Percentiles rank a stretch among this genome's conserved stretches.
These are phyloP conservation scores for Populus ilicifolia DNA, from an alignment of 345 rosid species.

Conservation along the genomic window DNA sequence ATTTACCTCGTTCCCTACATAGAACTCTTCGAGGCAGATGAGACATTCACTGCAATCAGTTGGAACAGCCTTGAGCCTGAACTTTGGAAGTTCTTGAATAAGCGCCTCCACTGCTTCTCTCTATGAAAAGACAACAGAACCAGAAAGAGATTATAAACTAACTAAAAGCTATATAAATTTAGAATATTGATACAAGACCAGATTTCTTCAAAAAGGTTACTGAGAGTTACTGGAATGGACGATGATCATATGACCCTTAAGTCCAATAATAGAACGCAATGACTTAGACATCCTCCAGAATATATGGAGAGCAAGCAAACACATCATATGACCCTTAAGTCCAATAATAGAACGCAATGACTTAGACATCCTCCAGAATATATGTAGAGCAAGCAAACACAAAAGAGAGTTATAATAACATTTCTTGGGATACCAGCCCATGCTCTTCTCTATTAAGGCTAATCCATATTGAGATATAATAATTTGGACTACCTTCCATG, in stretches of 20 bases:
- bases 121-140: conserved; percentile 30
- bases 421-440: background rate
- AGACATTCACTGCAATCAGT: conserved; percentile 98
- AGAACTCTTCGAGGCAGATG: conserved; percentile 95
- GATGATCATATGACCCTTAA: background rate
- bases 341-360: background rate
- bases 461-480: background rate
- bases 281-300: background rate
- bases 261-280: background rate
- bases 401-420: background rate
- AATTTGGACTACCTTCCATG: background rate
- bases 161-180: background rate
- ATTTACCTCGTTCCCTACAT: conserved; percentile 82
- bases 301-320: background rate
- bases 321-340: background rate
- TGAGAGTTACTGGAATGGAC: background rate
- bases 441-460: background rate
- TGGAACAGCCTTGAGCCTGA: conserved; percentile 91
- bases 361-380: background rate
- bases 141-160: background rate
- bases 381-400: background rate
- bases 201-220: background rate
- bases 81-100: conserved; percentile 95
- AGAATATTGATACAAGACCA: background rate
- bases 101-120: conserved; percentile 97